Base-by-base conservation (phyloP, 768 basidiomycete genomes). In the Hygrophoropsis aurantiaca region DNA sequence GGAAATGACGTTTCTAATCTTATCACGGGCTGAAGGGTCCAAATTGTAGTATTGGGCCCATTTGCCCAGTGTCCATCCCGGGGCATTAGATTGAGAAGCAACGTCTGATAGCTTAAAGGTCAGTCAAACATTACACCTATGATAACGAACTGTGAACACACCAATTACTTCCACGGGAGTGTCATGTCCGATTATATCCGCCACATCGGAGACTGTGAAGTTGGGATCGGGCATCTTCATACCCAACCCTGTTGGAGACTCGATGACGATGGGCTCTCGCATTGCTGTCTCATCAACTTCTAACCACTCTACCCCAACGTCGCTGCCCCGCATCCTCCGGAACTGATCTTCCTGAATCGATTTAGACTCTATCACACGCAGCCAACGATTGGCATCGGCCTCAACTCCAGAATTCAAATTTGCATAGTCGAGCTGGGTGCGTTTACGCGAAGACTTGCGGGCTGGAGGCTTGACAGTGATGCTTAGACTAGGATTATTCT, bases 1-100 rank as follows among this genome's bases (percentile, higher is more conserved):
- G 2, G 91, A 94, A 46, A 99, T 99, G 24, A 99, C 92, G 59
- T 99, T 99, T 51, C 86, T 82, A 26, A 97, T 82, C 64, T 91
- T 95, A 60, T 94, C 90, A 44, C 88, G 81, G 36, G 76, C 72
- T 5, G 76, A 70, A 1, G 83, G 75, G 16, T 88, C 82, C 11
- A 80, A 72, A 50, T 81, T 75, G 64, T 85, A 90, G 61, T 95
- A 95, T 49, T 87, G 84, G 4, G 86, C 90, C 95, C 95, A 99
- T 66, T 82, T 87, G 7, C 80, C 84, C 3, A 99, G 70, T 13
- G 85, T 90, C 97, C 95, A 98, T 10, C 89, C 88, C 13, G 90
- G 79, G 15, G 83, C 74, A 23, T 84, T 87, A 0, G 88, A 85
- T 62, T 98, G 95, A 0, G 92, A 82, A 15, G 89, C 85, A 43